Percentiles rank a stretch among this genome's conserved stretches.
Conservation (phyloP, 345 rosid species). For the Alliaria petiolata region DNA sequence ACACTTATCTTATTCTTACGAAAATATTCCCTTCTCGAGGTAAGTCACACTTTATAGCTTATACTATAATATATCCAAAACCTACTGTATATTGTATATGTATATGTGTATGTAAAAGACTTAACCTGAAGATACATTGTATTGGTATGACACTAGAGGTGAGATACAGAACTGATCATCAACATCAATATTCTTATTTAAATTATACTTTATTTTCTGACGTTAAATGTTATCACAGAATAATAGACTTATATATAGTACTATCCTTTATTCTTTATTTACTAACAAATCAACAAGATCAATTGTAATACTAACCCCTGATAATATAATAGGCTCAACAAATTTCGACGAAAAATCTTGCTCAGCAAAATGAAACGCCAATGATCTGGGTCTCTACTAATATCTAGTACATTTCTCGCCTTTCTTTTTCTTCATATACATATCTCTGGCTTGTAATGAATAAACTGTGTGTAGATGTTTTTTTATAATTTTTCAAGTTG, state of each 20-base stretch:
- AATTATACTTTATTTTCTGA: too few relatives aligned
- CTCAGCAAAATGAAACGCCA: background rate
- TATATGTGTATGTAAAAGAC: background rate
- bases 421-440: too few relatives aligned
- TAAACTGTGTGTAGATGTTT: too few relatives aligned
- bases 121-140: background rate
- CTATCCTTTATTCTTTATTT: background rate
- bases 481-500: too few relatives aligned
- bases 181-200: too few relatives aligned
- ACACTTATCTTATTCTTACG: conserved; percentile 9
- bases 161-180: background rate
- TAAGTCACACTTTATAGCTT: conserved; percentile 3
- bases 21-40: conserved; percentile 30
- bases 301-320: background rate
- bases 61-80: background rate
- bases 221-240: background rate
- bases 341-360: background rate
- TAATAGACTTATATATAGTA: background rate
- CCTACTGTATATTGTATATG: background rate
- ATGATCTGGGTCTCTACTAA: too few relatives aligned
- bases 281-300: background rate
- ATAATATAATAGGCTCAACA: too few relatives aligned
- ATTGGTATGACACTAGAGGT: background rate
- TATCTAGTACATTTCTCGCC: too few relatives aligned
- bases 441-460: too few relatives aligned